phyloP scores from a whole-genome alignment of 2,329 filamentous ascomycete species.

The Davidsoniella australis region DNA sequence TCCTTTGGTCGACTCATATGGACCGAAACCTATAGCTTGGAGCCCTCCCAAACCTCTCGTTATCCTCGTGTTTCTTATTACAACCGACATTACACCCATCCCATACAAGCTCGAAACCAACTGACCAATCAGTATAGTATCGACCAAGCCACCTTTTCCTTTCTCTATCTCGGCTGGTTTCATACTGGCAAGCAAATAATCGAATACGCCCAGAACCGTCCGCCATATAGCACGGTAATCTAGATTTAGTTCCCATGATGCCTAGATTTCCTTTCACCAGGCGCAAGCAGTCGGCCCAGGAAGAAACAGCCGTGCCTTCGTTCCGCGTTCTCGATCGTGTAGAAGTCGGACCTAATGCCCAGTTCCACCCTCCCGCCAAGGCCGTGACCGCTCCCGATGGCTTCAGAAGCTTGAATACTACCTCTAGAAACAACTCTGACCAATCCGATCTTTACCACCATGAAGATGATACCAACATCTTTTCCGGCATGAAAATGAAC shows the following conservation, averaged over 20 bases:
- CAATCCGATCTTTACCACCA: constrained; percentile 22
- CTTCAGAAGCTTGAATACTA: constrained; percentile 32
- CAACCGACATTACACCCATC: too few species aligned
- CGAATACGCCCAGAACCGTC: too few species aligned
- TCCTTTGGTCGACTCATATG: too few species aligned
- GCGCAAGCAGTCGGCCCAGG: constrained; percentile 43
- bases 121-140: too few species aligned
- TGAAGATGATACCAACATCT: constrained; percentile 39
- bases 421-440: constrained; percentile 14
- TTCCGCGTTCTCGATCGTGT: constrained; percentile 42
- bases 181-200: too few species aligned
- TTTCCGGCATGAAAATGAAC: constrained; percentile 36
- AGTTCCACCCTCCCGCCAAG: constrained; percentile 5
- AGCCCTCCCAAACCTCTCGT: too few species aligned
- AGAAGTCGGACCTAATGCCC: constrained; percentile 17
- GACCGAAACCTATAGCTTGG: too few species aligned
- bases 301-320: constrained; percentile 32
- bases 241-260: constrained; percentile 26
- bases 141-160: too few species aligned
- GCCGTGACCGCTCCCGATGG: constrained; percentile 21
- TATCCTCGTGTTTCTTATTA: too few species aligned
- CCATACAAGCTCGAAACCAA: too few species aligned
- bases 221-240: too few species aligned
- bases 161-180: too few species aligned
- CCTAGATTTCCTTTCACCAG: constrained; percentile 43